phyloP scores from a whole-genome alignment of 2,329 filamentous ascomycete species.

The Talaromyces sp. region DNA sequence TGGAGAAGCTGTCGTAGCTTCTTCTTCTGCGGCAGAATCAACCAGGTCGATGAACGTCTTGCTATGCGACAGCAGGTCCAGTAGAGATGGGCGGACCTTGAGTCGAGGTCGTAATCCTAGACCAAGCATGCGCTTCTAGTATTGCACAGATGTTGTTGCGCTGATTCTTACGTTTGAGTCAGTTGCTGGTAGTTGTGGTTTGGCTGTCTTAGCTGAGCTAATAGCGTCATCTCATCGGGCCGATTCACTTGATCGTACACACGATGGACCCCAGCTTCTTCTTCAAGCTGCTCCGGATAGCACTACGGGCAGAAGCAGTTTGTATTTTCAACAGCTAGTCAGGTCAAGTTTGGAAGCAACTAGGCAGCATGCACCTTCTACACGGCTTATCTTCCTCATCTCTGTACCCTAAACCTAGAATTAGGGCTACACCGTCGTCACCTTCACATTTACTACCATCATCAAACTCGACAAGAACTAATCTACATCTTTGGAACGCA shows the following conservation, averaged over 20 bases:
- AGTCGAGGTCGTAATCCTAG: conserved; percentile 50
- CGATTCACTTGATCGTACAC: neutral
- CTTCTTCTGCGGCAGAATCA: conserved; percentile 22
- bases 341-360: neutral
- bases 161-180: no score
- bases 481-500: neutral
- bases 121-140: conserved; percentile 52
- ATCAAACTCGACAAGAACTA: neutral
- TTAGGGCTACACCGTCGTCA: neutral
- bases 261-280: neutral
- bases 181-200: neutral
- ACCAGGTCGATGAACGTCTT: neutral
- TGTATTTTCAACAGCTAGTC: neutral
- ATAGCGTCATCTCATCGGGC: conserved; percentile 11
- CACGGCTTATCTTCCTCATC: neutral
- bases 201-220: conserved; percentile 9
- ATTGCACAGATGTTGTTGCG: neutral
- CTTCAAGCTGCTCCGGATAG: neutral
- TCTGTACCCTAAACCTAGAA: neutral
- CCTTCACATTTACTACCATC: neutral
- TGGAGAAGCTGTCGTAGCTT: conserved; percentile 31
- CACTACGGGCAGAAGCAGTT: neutral
- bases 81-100: conserved; percentile 60
- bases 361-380: neutral
- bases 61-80: conserved; percentile 56